Base-by-base conservation (phyloP, 768 basidiomycete species). In the Suillus fuscotomentosus region DNA sequence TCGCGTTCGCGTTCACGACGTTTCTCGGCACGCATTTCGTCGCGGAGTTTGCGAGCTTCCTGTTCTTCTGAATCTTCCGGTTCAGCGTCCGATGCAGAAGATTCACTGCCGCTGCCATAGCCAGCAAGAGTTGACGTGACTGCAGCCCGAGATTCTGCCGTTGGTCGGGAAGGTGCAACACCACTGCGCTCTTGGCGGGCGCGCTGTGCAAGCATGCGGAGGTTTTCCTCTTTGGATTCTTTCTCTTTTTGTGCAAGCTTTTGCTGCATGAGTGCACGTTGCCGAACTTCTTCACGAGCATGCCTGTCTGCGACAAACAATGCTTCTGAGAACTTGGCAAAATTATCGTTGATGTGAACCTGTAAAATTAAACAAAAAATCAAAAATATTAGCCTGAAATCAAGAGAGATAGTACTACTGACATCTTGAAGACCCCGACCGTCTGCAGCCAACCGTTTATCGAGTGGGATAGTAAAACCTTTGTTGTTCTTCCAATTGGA, bases 401-500 rank as follows among this genome's bases (percentile, higher is more conserved):
- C 7, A 61, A 47, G 42, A 10, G 15, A 5, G 67, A 17, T 20
- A 20, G 53, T 64, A 41, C 64, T 41, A 82, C 92, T 75, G 67
- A 97, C 97, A 75, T 99, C 97, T 77, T 99, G 97, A 41, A 99
- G 83, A 64, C 97, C 97, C 69, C 97, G 86, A n/a, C 97, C 97
- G 76, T 99, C 97, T 4, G 97, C 97, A 45, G 97, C 97, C 61
- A 99, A 81, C 67, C 97, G 92, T 80, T 99, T 99, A 75, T 99
- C 97, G 41, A 99, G 84, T 43, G 97, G 97, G 71, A 99, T 98
- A 2, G 97, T 99, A 76, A 96, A 99, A 85, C 97, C 97, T 79
- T 99, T 99, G 88, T 99, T 98, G 82, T 99, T 99, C 82, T 99
- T 99, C 97, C 97, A 99, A 79, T 99, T 99, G 34, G 94, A 97